Percentiles rank a stretch among this genome's conserved stretches.
phyloP scores from a whole-genome alignment of 176 grass and related monocot genomes.

The maize (Zea mays) region Zm-B73-REFERENCE-NAM-5.0 NC_050098.1:137074501-137075000 shows the following conservation, averaged over 20 bases:
- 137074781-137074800: background rate
- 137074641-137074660: conserved; percentile 6
- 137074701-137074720: background rate
- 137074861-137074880: conserved; percentile 3
- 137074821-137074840: background rate
- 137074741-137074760: background rate
- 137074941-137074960: background rate
- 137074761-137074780: background rate
- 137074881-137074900: background rate
- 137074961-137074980: background rate
- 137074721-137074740: conserved; percentile 6
- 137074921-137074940: background rate
- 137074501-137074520: conserved; percentile 79
- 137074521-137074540: conserved; percentile 97
- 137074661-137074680: background rate
- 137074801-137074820: background rate
- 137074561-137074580: conserved; percentile 25
- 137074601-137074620: conserved; percentile 1
- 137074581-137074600: background rate
- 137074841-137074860: background rate
- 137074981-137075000: background rate
- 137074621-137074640: background rate
- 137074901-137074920: conserved; percentile 1
- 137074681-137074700: background rate
- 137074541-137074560: conserved; percentile 38